Evolutionary conservation across 1,139 yeast species (phyloP).

Genomic region (Torulaspora globosa): DNA sequence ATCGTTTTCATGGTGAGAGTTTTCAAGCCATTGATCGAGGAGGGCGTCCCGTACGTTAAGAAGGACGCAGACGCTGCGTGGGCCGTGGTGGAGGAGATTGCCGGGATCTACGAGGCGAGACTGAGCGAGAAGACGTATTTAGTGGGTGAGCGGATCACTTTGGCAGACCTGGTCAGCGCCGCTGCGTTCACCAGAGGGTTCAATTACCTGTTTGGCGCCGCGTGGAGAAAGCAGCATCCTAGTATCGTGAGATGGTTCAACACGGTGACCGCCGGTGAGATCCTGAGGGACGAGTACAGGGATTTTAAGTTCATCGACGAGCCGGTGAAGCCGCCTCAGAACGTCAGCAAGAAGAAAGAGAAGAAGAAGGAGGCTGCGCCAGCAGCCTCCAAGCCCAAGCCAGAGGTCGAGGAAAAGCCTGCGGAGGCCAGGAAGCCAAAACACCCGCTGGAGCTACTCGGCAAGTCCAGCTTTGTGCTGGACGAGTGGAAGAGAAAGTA

Average conservation of each 20-base stretch:
- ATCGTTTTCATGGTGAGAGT: constrained; percentile 43
- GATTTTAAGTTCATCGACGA: constrained; percentile 59
- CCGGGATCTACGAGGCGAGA: constrained; percentile 56
- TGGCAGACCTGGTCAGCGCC: constrained; percentile 77
- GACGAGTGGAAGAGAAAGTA: constrained; percentile 97
- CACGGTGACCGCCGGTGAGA: constrained; percentile 58
- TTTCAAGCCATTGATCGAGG: constrained; percentile 47
- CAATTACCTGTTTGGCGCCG: constrained; percentile 61
- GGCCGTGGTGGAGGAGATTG: constrained; percentile 41
- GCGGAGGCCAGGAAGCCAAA: constrained; percentile 59
- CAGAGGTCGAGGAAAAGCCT: constrained; percentile 38
- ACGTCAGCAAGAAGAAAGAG: constrained; percentile 56
- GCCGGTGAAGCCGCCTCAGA: constrained; percentile 75
- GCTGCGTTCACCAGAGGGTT: constrained; percentile 61
- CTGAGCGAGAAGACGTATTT: constrained; percentile 75
- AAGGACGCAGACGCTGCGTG: constrained; percentile 59
- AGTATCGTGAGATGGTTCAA: constrained; percentile 80
- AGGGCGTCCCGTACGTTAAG: constrained; percentile 68
- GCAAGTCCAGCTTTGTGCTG: constrained; percentile 63
- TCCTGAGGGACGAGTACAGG: constrained; percentile 46
- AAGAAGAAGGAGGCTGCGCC: constrained; percentile 32
- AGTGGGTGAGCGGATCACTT: constrained; percentile 83
- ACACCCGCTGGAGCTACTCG: constrained; percentile 87
- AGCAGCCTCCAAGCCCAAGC: constrained; percentile 32
- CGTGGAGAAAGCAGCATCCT: constrained; percentile 77